Percentiles rank a stretch among this genome's conserved stretches.
Conservation (phyloP, 176 grass and related monocot genomes). For the Aechmea fasciata region DNA sequence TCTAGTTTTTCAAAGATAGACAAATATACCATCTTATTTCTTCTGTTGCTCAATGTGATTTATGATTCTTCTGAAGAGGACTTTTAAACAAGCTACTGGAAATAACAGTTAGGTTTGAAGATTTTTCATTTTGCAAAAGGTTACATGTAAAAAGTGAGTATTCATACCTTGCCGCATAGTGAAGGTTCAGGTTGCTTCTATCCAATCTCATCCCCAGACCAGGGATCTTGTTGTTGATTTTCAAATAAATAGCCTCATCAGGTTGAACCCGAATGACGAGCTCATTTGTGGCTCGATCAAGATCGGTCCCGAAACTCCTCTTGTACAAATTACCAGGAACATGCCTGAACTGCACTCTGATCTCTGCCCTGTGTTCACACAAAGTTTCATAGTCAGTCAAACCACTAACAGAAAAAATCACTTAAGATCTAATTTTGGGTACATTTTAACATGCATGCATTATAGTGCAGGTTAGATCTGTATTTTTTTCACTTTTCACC, state of each 20-base stretch:
- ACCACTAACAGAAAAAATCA: background rate
- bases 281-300: conserved; percentile 84
- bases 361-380: conserved; percentile 45
- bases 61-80: too few species aligned
- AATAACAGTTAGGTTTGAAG: too few species aligned
- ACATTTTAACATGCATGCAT: too few species aligned
- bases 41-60: too few species aligned
- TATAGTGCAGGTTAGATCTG: too few species aligned
- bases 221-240: conserved; percentile 97
- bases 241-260: conserved; percentile 85
- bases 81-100: too few species aligned
- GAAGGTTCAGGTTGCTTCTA: conserved; percentile 92
- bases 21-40: too few species aligned
- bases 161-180: conserved; percentile 79
- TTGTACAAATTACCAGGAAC: conserved; percentile 93
- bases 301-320: conserved; percentile 70
- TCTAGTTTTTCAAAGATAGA: too few species aligned
- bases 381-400: background rate
- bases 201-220: conserved; percentile 84
- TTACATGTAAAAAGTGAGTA: background rate
- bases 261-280: conserved; percentile 93
- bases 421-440: background rate
- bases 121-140: too few species aligned
- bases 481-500: too few species aligned
- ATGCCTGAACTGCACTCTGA: conserved; percentile 93